Conservation (phyloP, 1,284 basidiomycete species). For the Puccinia hordei region DNA sequence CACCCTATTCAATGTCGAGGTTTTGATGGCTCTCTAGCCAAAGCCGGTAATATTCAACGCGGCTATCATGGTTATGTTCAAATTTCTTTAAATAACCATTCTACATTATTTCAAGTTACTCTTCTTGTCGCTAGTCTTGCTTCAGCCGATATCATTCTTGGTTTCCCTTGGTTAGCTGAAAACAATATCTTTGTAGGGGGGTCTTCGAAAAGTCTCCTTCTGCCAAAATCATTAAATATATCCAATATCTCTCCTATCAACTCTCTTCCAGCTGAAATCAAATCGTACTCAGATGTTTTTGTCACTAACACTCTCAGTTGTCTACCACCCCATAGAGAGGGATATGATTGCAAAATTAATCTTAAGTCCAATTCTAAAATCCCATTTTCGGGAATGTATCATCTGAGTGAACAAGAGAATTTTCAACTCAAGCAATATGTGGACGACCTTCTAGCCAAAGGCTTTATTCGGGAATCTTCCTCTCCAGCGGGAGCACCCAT, state of each 20-base stretch:
- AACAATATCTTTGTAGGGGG: background rate
- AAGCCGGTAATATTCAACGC: background rate
- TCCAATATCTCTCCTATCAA: background rate
- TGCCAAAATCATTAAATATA: background rate
- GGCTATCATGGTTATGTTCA: background rate
- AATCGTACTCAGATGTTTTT: background rate
- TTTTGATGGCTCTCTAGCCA: background rate
- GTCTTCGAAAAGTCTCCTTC: background rate
- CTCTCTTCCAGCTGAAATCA: background rate
- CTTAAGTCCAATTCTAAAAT: background rate
- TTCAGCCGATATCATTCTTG: background rate
- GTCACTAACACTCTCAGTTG: background rate
- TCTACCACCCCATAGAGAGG: background rate
- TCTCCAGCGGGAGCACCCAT: constrained; percentile 38
- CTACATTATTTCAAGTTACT: background rate
- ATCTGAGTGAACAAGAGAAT: background rate
- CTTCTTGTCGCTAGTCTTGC: background rate
- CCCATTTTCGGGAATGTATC: background rate
- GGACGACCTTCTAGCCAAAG: constrained; percentile 2
- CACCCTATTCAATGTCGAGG: background rate
- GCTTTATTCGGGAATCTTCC: constrained; percentile 36
- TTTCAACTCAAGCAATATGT: background rate
- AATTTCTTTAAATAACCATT: background rate
- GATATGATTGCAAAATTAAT: constrained; percentile 2
- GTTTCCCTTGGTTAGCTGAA: background rate